Evolutionary conservation across 306 rosid species (phyloP), one percentile per base, ranked within the genome.

Genomic region (Astragalus glycyphyllos): DNA sequence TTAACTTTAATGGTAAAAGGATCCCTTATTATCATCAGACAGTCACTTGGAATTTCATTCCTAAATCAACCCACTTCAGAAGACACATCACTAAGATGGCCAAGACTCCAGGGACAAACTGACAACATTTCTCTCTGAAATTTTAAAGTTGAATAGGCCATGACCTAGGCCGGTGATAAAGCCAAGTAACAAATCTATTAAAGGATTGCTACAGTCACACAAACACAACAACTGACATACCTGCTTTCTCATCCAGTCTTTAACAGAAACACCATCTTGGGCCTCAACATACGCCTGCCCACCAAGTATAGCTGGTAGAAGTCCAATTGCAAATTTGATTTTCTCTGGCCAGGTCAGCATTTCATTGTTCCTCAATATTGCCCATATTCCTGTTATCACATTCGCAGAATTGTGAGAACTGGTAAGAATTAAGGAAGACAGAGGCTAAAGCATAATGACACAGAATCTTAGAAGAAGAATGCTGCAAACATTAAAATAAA

Each of bases 331-430:
- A 86, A 94, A 94, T 85, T 86, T 90, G 72, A 94, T 77, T 83
- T 94, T 94, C 82, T 94, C 98, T 51, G 97, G 87, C 98, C 98
- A 94, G 66, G 97, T 87, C 82, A 94, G 83, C 98, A 94, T 94
- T 82, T 94, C 98, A 53, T 84, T 94, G 83, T 94, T 94, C 91
- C 77, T 90, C 74, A 94, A 82, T 74, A 94, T 94, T 58, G 98
- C 98, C 96, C 89, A 94, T 70, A 94, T 87, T 74, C 98, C 98
- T 94, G 84, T 68, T 58, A 44, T 63, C 68, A 78, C 34, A 74
- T 70, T 64, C 58, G 67, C 16, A 40, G 34, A 44, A 74, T 57
- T 13, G 55, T 64, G 49, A 82, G 12, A 16, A 77, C 35, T 0
- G 58, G 16, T 35, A 17, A 46, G 42, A 9, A 69, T 44, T 49